These are phyloP conservation scores for Coniosporium apollinis DNA, from an alignment of 495 filamentous ascomycete genomes.

Conservation along the genomic window DNA sequence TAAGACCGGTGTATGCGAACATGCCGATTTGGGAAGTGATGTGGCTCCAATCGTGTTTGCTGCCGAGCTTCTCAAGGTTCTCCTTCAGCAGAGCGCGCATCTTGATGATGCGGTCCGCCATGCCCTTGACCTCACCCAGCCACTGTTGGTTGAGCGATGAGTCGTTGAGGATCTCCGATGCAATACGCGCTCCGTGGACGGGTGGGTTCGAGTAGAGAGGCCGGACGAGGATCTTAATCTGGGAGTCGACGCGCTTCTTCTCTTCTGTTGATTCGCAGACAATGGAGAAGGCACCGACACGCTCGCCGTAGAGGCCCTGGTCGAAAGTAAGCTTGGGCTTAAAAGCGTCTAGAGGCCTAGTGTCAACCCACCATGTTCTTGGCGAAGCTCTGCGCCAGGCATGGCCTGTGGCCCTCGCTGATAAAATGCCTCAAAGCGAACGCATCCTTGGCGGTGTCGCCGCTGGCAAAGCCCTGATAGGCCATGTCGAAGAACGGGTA, in stretches of 20 bases:
- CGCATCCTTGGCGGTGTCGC: slow-evolving; percentile 80
- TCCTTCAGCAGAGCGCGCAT: slow-evolving; percentile 88
- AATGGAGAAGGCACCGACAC: slow-evolving; percentile 91
- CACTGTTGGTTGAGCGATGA: slow-evolving; percentile 77
- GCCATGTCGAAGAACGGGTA: slow-evolving; percentile 99
- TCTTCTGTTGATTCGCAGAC: slow-evolving; percentile 71
- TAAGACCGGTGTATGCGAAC: slow-evolving; percentile 96
- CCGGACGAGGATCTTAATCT: slow-evolving; percentile 95
- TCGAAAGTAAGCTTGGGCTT: neutral
- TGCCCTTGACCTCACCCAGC: slow-evolving; percentile 92
- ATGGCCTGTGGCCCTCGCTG: slow-evolving; percentile 76
- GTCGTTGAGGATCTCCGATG: slow-evolving; percentile 82
- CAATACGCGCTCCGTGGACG: slow-evolving; percentile 87
- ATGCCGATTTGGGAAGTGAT: slow-evolving; percentile 98
- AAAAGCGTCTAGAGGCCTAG: slow-evolving; percentile 1
- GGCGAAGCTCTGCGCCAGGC: slow-evolving; percentile 86
- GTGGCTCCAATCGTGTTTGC: slow-evolving; percentile 94
- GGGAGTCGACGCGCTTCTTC: slow-evolving; percentile 91
- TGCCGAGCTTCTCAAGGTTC: slow-evolving; percentile 85
- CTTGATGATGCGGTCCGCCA: slow-evolving; percentile 97
- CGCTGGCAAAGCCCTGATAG: slow-evolving; percentile 95
- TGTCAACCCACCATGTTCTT: slow-evolving; percentile 86
- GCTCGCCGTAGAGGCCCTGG: slow-evolving; percentile 92
- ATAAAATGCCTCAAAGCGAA: slow-evolving; percentile 87
- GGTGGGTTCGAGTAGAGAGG: slow-evolving; percentile 98